Percentiles rank a stretch among this genome's conserved stretches.
These are phyloP conservation scores for Tetrapisispora namnaoensis DNA, from an alignment of 805 yeast genomes.

Conservation along the genomic window DNA sequence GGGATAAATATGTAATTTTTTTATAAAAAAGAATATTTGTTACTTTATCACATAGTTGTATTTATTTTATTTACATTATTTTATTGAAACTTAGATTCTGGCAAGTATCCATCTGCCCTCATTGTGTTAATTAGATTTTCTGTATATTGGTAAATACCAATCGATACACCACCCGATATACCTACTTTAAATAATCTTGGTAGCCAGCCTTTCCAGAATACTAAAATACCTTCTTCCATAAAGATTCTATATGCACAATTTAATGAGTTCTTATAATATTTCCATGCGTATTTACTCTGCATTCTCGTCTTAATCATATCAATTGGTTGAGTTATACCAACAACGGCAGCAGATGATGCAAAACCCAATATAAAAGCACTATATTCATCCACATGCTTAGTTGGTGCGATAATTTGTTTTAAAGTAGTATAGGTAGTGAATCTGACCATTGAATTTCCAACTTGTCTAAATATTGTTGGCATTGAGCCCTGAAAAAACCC, in stretches of 20 bases:
- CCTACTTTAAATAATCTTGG: constrained; percentile 67
- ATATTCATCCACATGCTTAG: constrained; percentile 29
- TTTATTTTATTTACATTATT: background rate
- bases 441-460: constrained; percentile 69
- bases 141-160: constrained; percentile 50
- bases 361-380: constrained; percentile 40
- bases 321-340: constrained; percentile 74
- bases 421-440: constrained; percentile 73
- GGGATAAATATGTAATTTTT: too few relatives aligned
- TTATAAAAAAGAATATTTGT: background rate
- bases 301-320: constrained; percentile 81
- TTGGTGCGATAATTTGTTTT: constrained; percentile 52
- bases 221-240: constrained; percentile 36
- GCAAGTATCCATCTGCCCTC: constrained; percentile 14
- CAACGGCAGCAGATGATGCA: constrained; percentile 62
- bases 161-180: constrained; percentile 59
- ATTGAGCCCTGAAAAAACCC: constrained; percentile 78
- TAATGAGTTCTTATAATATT: constrained; percentile 50
- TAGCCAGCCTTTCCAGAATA: constrained; percentile 48
- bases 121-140: constrained; percentile 30
- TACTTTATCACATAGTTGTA: background rate
- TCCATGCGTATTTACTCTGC: constrained; percentile 64
- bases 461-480: constrained; percentile 77
- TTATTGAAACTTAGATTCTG: constrained; percentile 1
- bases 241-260: constrained; percentile 43